Evolutionary conservation across 495 filamentous ascomycete species (phyloP), one percentile per base, ranked within the genome.

Genomic region (Hypoxylon lienhwacheense): DNA sequence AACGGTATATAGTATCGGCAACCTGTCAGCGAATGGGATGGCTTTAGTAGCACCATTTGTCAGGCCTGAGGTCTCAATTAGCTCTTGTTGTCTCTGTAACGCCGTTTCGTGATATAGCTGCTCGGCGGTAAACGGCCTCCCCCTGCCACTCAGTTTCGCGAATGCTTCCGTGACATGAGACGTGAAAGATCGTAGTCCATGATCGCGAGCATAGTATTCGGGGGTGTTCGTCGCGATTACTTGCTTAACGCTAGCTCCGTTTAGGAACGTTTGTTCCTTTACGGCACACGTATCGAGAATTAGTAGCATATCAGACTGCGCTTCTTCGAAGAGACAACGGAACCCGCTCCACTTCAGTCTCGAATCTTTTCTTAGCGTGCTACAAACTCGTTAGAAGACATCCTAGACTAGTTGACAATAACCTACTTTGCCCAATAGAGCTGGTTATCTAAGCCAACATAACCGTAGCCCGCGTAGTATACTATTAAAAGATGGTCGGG

Each of bases 341-440:
- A 79, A 66, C 5, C 75, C 75, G 34, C 67, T 73, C 76, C 76
- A 79, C 44, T 70, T 76, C 20, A 78, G 47, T 50, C 70, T 76
- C 1, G 71, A 61, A 43, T 74, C 70, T 36, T 71, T 67, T 24
- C 66, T 68, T 4, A 67, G n/a, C 48, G 72, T 70, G 53, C 76
- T 79, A 37, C 4, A 34, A 20, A 47, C 3, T 4, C 50, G 53
- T 67, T 47, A 67, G 62, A 63, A 39, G 26, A 36, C 35, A 22
- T 32, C 36, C 28, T 33, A 45, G 16, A 44, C 33, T 36, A 7
- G 45, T 48, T n/a, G 19, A 19, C 37, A n/a, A 31, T 44, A 24
- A 72, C 79, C 57, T 70, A 82, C 79, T 74, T 75, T 16, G 78
- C 75, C 79, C 78, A 81, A 51, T 76, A 81, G 3, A 81, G 67